Conservation (phyloP, 495 filamentous ascomycete genomes). For the Cladorrhinum samala region DNA sequence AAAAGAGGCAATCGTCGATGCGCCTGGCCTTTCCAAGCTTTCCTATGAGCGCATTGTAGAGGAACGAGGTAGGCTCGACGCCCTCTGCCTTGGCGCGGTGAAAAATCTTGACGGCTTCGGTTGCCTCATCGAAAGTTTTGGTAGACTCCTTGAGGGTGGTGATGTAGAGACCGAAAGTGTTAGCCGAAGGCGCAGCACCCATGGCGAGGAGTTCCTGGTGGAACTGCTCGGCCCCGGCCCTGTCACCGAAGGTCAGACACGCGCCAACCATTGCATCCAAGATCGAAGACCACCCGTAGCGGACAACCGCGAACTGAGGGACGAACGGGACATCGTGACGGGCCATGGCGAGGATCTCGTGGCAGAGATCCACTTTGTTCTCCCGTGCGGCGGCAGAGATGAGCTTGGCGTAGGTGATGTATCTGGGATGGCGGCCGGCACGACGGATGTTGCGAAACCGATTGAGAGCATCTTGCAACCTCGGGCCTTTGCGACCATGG, state of each 20-base stretch:
- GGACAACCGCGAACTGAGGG: constrained; percentile 72
- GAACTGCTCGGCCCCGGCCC: constrained; percentile 70
- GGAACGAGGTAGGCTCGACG: constrained; percentile 90
- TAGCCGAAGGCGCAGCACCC: constrained; percentile 85
- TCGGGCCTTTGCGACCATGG: constrained; percentile 59
- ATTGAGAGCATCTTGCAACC: constrained; percentile 71
- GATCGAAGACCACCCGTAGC: constrained; percentile 91
- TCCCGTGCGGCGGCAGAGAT: constrained; percentile 84
- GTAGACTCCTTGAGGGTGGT: constrained; percentile 93
- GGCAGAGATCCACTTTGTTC: constrained; percentile 67
- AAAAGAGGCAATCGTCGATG: constrained; percentile 95
- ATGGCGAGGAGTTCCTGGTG: constrained; percentile 86
- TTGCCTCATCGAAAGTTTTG: constrained; percentile 95
- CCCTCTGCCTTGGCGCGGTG: constrained; percentile 87
- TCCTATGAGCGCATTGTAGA: constrained; percentile 97
- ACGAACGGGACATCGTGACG: constrained; percentile 78
- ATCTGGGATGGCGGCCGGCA: constrained; percentile 82
- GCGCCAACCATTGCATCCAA: constrained; percentile 94
- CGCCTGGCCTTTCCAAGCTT: constrained; percentile 96
- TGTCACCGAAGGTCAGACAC: constrained; percentile 77
- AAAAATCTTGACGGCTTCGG: constrained; percentile 95
- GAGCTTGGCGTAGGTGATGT: constrained; percentile 92
- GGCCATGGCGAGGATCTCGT: constrained; percentile 83
- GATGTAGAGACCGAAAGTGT: constrained; percentile 97
- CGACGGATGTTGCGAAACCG: constrained; percentile 91